These are phyloP conservation scores for Poteriospumella lacustris DNA, from an alignment of 108 stramenopile genomes.

Conservation along the genomic window DNA sequence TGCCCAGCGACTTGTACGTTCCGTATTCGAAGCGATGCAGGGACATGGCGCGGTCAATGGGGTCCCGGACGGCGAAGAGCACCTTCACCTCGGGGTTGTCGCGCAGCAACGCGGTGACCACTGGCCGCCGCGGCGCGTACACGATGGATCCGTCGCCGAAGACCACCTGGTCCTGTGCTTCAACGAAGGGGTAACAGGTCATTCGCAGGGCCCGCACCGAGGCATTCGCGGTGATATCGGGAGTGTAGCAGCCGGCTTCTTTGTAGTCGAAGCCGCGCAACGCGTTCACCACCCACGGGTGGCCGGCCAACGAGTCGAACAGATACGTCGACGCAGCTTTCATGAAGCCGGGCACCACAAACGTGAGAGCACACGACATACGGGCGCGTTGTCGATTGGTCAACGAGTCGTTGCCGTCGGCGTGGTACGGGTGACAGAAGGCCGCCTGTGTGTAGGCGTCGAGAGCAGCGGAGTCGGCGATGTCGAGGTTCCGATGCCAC, in stretches of 20 bases:
- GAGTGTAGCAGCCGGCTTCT: conserved; percentile 1
- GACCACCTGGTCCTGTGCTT: neutral
- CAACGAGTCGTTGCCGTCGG: no score
- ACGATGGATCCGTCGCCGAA: neutral
- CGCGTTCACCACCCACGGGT: neutral
- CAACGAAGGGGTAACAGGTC: neutral
- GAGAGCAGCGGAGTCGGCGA: no score
- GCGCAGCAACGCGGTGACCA: neutral
- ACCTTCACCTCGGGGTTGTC: conserved; percentile 10
- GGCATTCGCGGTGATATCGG: neutral
- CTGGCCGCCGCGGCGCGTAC: neutral
- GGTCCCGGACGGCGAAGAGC: neutral
- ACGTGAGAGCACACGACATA: neutral
- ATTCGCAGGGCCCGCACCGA: no score
- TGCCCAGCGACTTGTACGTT: neutral
- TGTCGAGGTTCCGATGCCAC: no score
- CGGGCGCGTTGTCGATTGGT: no score
- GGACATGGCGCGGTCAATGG: neutral
- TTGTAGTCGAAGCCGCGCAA: neutral
- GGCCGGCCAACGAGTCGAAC: neutral
- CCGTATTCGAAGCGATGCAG: neutral
- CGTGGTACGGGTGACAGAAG: no score
- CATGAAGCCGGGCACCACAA: conserved; percentile 14
- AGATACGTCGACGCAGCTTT: conserved; percentile 11
- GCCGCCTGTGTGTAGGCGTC: no score